Percentiles rank a stretch among this genome's conserved stretches.
Conservation (phyloP, 2,329 filamentous ascomycete species). For the Talaromyces sp. region DNA sequence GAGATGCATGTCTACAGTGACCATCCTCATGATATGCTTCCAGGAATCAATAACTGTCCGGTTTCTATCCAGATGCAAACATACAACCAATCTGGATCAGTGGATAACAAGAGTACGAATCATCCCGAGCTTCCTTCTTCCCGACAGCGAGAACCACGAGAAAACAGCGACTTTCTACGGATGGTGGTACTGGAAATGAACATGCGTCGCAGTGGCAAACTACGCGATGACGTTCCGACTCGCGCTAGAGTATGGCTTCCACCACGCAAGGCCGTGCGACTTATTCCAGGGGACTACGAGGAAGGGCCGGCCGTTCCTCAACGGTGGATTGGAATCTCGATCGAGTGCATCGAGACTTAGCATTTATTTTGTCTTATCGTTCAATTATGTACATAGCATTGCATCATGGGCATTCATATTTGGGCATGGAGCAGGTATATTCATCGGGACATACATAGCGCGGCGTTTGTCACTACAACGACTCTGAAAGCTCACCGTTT, state of each 20-base stretch:
- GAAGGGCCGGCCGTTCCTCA: conserved; percentile 26
- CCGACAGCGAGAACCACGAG: conserved; percentile 59
- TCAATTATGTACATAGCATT: conserved; percentile 6
- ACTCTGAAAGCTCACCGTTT: not conserved
- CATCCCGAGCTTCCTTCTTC: conserved; percentile 38
- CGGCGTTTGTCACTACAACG: not conserved
- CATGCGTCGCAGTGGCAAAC: conserved; percentile 61
- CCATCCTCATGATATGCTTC: conserved; percentile 33
- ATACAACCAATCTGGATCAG: conserved; percentile 44
- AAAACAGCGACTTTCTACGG: conserved; percentile 62
- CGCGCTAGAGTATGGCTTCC: conserved; percentile 60
- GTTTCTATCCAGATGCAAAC: conserved; percentile 63
- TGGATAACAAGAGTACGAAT: conserved; percentile 33
- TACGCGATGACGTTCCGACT: conserved; percentile 54
- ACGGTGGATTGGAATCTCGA: conserved; percentile 30
- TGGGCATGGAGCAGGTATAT: conserved; percentile 1
- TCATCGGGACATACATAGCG: conserved; percentile 6
- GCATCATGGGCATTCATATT: conserved; percentile 1
- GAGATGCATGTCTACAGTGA: conserved; percentile 46
- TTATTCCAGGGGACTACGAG: conserved; percentile 20
- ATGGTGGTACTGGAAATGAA: conserved; percentile 66
- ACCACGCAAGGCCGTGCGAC: conserved; percentile 42
- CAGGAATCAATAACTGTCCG: conserved; percentile 35
- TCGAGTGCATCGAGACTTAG: conserved; percentile 16
- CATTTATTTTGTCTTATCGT: not conserved